Conservation (phyloP, 129 eudicot genomes). For the Arctium lappa region DNA sequence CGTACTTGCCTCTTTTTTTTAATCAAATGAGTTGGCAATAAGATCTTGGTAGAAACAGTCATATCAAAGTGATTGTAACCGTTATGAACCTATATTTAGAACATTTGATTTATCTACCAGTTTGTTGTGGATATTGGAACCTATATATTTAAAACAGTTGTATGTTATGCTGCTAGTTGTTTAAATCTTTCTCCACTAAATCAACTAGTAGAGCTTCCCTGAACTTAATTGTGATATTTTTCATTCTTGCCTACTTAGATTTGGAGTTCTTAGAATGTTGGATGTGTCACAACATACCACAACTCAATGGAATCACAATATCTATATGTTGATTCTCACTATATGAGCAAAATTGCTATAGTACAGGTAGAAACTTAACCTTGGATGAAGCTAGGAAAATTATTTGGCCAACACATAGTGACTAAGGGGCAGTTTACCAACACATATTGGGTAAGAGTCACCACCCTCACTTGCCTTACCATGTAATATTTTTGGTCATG, state of each 20-base stretch:
- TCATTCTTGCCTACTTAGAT: not conserved
- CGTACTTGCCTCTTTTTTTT: too few species aligned
- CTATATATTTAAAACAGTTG: not conserved
- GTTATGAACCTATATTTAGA: not conserved
- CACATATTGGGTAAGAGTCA: not conserved
- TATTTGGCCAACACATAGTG: not conserved
- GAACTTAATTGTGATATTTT: too few species aligned
- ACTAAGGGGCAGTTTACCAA: not conserved
- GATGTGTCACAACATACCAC: not conserved
- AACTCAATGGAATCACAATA: not conserved
- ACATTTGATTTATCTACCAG: not conserved
- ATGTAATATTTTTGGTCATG: too few species aligned
- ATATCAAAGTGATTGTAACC: too few species aligned
- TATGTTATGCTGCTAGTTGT: not conserved
- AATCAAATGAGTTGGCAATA: too few species aligned
- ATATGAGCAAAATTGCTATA: not conserved
- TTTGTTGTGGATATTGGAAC: not conserved
- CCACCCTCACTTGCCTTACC: too few species aligned
- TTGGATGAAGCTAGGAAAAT: not conserved
- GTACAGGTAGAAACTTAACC: not conserved
- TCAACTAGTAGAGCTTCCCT: not conserved
- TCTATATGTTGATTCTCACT: too few species aligned
- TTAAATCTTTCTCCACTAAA: too few species aligned
- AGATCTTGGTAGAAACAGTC: too few species aligned
- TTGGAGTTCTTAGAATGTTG: not conserved